A percentile compares a stretch with the other conserved stretches of the same genome.
Conservation (phyloP, 1,139 yeast genomes). For the Scheffersomyces titani region DNA sequence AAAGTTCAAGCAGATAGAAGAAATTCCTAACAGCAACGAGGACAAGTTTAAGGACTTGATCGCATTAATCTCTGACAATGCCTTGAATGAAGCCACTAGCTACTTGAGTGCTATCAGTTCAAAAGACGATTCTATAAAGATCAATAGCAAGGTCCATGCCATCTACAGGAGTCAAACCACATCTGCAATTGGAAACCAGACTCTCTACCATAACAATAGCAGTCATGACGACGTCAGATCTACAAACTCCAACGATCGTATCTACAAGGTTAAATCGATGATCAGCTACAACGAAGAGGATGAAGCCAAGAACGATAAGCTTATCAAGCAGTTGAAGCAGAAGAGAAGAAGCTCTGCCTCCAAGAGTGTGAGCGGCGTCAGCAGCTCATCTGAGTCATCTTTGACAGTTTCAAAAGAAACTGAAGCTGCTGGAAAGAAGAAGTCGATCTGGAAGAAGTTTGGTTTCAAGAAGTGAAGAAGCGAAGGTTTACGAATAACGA, state of each 20-base stretch:
- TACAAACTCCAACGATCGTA: slow-evolving; percentile 13
- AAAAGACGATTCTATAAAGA: slow-evolving; percentile 22
- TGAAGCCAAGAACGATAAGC: slow-evolving; percentile 25
- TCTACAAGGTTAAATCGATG: slow-evolving; percentile 45
- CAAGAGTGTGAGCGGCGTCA: neutral
- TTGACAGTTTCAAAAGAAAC: slow-evolving; percentile 8
- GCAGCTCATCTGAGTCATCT: neutral
- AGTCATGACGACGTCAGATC: neutral
- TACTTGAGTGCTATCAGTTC: slow-evolving; percentile 23
- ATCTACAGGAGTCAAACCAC: slow-evolving; percentile 30
- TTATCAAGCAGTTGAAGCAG: slow-evolving; percentile 18
- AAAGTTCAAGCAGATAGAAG: slow-evolving; percentile 2
- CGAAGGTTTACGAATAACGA: neutral
- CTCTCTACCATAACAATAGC: neutral
- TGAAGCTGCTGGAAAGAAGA: slow-evolving; percentile 20
- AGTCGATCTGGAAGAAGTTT: slow-evolving; percentile 33
- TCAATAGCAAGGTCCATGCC: slow-evolving; percentile 32
- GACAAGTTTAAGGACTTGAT: slow-evolving; percentile 25
- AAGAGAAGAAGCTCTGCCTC: slow-evolving; percentile 5
- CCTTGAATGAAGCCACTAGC: slow-evolving; percentile 24
- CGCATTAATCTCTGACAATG: slow-evolving; percentile 28
- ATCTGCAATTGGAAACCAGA: neutral
- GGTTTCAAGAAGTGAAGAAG: slow-evolving; percentile 27
- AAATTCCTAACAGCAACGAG: slow-evolving; percentile 3
- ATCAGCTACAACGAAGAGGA: slow-evolving; percentile 28